Conservation (phyloP, 1,139 yeast genomes). For the Candida labiduridarum region DNA sequence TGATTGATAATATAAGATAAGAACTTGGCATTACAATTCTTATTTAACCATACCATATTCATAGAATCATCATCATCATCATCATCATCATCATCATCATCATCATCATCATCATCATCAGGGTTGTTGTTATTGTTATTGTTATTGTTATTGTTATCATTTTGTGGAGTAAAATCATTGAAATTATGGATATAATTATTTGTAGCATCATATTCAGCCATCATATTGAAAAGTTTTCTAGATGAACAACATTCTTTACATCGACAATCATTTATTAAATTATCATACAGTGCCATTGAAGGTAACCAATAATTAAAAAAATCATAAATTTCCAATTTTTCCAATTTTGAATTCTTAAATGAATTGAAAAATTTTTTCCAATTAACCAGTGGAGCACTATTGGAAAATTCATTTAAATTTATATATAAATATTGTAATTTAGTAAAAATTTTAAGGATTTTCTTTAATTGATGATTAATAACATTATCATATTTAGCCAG, state of each 20-base stretch:
- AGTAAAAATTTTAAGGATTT: slow-evolving; percentile 11
- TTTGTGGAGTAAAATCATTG: slow-evolving; percentile 7
- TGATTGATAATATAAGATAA: slow-evolving; percentile 12
- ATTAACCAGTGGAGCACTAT: slow-evolving; percentile 10
- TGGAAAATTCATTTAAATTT: slow-evolving; percentile 14
- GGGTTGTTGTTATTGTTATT: neutral
- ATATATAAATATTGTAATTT: slow-evolving; percentile 11
- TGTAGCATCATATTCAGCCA: slow-evolving; percentile 15
- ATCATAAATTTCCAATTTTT: slow-evolving; percentile 13
- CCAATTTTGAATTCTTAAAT: slow-evolving; percentile 7
- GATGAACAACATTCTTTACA: slow-evolving; percentile 12
- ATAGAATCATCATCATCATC: neutral
- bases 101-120: neutral
- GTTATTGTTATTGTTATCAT: neutral
- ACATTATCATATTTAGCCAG: slow-evolving; percentile 13
- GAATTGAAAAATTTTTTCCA: slow-evolving; percentile 11
- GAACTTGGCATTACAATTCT: slow-evolving; percentile 13
- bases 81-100: neutral
- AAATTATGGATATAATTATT: slow-evolving; percentile 17
- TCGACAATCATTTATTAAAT: slow-evolving; percentile 13
- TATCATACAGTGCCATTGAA: slow-evolving; percentile 9
- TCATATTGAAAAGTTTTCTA: slow-evolving; percentile 10
- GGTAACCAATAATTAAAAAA: slow-evolving; percentile 19
- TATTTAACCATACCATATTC: slow-evolving; percentile 6
- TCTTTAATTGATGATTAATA: slow-evolving; percentile 11